Conservation (phyloP, 2,329 filamentous ascomycete species). For the Sclerotinia nivalis region DNA sequence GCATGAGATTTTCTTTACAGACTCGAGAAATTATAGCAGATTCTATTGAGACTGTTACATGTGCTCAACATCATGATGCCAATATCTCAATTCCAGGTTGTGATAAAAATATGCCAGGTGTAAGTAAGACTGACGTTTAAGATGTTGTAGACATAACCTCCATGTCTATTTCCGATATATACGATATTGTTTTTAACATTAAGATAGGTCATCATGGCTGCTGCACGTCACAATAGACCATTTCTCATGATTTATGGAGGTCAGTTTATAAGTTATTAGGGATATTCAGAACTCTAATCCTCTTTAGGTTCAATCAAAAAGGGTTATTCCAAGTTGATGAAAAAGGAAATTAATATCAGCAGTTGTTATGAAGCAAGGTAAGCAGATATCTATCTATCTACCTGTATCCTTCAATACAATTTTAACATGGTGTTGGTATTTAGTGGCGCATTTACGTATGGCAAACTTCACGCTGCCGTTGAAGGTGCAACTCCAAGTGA, state of each 20-base stretch:
- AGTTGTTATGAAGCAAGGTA: slow-evolving; percentile 45
- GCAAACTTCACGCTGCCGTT: slow-evolving; percentile 70
- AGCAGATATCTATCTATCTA: background rate
- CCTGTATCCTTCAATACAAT: background rate
- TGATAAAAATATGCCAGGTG: slow-evolving; percentile 96
- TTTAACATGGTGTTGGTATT: background rate
- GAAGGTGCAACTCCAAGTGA: slow-evolving; percentile 66
- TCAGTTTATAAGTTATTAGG: background rate
- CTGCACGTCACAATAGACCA: slow-evolving; percentile 86
- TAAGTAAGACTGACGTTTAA: background rate
- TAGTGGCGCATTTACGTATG: slow-evolving; percentile 74
- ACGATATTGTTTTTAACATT: background rate
- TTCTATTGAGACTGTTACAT: slow-evolving; percentile 90
- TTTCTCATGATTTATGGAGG: slow-evolving; percentile 90
- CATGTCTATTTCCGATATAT: background rate
- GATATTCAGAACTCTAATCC: background rate
- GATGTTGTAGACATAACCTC: background rate
- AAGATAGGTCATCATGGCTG: slow-evolving; percentile 67
- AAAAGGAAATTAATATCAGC: slow-evolving; percentile 81
- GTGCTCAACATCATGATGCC: slow-evolving; percentile 83
- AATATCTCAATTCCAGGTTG: slow-evolving; percentile 92
- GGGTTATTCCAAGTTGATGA: slow-evolving; percentile 76
- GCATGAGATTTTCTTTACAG: slow-evolving; percentile 92
- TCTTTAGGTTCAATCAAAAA: slow-evolving; percentile 73
- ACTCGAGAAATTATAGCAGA: slow-evolving; percentile 91